Evolutionary conservation across 2,329 filamentous ascomycete species (phyloP).

Genomic region (Pyrenophora graminea): DNA sequence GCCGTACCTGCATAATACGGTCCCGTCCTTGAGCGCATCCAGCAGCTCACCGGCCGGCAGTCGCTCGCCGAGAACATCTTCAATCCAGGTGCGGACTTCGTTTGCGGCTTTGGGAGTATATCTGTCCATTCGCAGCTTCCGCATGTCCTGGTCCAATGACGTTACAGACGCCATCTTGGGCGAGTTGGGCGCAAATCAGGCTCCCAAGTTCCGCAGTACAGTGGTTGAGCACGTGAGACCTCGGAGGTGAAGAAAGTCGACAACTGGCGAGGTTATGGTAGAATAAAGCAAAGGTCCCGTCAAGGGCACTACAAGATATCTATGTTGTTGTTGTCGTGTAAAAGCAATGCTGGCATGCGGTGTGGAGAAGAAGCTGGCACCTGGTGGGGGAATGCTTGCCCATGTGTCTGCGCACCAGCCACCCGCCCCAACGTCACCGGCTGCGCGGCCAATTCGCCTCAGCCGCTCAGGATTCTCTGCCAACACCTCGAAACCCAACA

Average conservation of each 20-base stretch:
- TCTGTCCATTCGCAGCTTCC: constrained; percentile 86
- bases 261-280: not conserved
- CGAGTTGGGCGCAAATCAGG: constrained; percentile 20
- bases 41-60: constrained; percentile 77
- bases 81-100: constrained; percentile 85
- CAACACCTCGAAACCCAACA: constrained; percentile 27
- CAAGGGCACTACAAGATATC: no score
- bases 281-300: no score
- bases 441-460: constrained; percentile 22
- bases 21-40: constrained; percentile 85
- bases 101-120: constrained; percentile 90
- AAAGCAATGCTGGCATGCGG: constrained; percentile 9
- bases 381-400: constrained; percentile 15
- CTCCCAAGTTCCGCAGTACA: not conserved
- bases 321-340: constrained; percentile 1
- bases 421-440: constrained; percentile 33
- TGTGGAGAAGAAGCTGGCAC: constrained; percentile 5
- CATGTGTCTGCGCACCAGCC: constrained; percentile 28
- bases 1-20: constrained; percentile 84
- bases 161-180: constrained; percentile 83
- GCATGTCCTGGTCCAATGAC: constrained; percentile 93
- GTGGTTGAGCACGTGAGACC: constrained; percentile 10
- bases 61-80: constrained; percentile 74
- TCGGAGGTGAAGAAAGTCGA: not conserved
- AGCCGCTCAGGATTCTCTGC: constrained; percentile 7